A percentile compares a stretch with the other conserved stretches of the same genome.
phyloP scores from a whole-genome alignment of 2,329 filamentous ascomycete species.

The Trichoderma guizhouense region DNA sequence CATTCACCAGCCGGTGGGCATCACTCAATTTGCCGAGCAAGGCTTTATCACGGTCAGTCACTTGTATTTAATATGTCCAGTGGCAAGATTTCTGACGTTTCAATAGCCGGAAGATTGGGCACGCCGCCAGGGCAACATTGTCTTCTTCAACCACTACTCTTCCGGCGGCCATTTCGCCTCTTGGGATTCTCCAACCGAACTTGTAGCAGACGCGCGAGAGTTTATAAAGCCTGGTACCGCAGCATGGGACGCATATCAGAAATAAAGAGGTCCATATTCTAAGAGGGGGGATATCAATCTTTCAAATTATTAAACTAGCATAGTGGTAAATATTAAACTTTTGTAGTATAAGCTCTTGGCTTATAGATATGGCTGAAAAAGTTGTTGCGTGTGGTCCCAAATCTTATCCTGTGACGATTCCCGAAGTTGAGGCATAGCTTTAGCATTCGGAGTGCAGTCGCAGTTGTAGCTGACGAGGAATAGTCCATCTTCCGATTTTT shows the following conservation, averaged over 20 bases:
- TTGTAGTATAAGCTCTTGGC: not conserved
- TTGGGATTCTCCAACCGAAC: not conserved
- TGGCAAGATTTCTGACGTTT: not conserved
- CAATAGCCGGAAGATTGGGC: not conserved
- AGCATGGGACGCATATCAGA: not conserved
- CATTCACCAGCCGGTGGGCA: not conserved
- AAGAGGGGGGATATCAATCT: not conserved
- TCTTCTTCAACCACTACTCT: not conserved
- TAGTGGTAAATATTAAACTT: not conserved
- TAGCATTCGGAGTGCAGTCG: not conserved
- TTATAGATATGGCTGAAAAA: not conserved
- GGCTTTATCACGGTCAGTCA: not conserved
- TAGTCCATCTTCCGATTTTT: not conserved
- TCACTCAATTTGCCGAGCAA: not conserved
- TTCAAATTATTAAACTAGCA: not conserved
- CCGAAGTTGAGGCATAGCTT: not conserved
- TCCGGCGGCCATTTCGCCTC: not conserved
- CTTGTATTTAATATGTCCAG: not conserved
- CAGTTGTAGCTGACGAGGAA: not conserved
- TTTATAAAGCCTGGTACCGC: not conserved
- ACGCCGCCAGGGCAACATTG: not conserved
- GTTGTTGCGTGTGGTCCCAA: not conserved
- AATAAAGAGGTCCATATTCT: not conserved
- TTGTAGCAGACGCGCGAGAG: not conserved
- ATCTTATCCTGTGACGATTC: not conserved